phyloP scores from a whole-genome alignment of 225 moss, liverwort and hornwort genomes.

The Thuidium tamariscinum region DNA sequence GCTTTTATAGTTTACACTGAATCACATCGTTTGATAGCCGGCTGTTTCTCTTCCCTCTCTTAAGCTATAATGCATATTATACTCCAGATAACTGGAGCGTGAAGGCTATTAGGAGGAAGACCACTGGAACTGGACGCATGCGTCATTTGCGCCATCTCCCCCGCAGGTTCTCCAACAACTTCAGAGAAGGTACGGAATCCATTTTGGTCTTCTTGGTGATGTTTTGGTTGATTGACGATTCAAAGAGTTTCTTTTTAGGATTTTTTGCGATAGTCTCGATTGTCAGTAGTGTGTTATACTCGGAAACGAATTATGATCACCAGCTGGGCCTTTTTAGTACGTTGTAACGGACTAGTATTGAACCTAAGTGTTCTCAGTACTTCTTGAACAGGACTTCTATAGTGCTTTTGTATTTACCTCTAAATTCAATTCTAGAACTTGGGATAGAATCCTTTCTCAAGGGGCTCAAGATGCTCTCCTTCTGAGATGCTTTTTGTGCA shows the following conservation, averaged over 20 bases:
- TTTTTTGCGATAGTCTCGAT: not conserved
- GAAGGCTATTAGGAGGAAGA: constrained; percentile 83
- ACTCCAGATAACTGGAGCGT: constrained; percentile 74
- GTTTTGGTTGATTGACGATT: not conserved
- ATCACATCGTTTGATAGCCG: not conserved
- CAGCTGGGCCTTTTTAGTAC: not conserved
- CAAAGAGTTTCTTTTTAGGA: not conserved
- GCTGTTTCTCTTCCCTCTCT: not conserved
- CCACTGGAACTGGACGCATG: constrained; percentile 79
- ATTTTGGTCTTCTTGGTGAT: not conserved
- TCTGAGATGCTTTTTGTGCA: not conserved
- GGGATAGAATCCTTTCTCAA: not conserved
- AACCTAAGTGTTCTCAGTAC: not conserved
- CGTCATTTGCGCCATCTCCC: constrained; percentile 72
- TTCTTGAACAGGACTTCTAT: not conserved
- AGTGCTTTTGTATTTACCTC: not conserved
- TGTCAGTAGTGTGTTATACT: not conserved
- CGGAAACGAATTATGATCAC: not conserved
- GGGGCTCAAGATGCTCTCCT: not conserved
- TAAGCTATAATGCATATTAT: not conserved
- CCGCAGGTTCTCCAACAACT: constrained; percentile 65
- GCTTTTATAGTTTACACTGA: not conserved
- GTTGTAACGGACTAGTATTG: not conserved
- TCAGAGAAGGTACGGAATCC: constrained; percentile 62
- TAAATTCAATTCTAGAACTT: not conserved